These are phyloP conservation scores for Dictyostelium firmibasis DNA, from an alignment of 78 protist species.

Conservation along the genomic window DNA sequence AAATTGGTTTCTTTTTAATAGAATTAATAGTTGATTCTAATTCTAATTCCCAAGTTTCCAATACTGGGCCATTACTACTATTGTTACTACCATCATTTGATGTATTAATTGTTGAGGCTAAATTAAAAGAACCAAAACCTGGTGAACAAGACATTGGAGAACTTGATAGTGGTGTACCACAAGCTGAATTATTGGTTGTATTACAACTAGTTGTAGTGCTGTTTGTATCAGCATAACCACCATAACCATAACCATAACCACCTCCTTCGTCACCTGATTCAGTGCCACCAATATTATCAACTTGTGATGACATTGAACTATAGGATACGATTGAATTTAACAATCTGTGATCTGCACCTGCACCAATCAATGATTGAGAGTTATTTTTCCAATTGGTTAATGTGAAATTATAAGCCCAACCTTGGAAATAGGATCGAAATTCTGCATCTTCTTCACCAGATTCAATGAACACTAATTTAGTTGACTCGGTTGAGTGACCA, in stretches of 20 bases:
- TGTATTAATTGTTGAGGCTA: neutral
- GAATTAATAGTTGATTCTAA: conserved; percentile 18
- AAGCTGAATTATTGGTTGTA: neutral
- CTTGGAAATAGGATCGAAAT: conserved; percentile 43
- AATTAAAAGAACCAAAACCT: neutral
- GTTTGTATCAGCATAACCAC: neutral
- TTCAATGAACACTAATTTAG: neutral
- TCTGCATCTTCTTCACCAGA: conserved; percentile 15
- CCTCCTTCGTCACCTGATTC: conserved; percentile 23
- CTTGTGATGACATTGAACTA: neutral
- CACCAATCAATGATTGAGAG: conserved; percentile 50
- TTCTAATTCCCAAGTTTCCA: conserved; percentile 54
- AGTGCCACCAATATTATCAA: neutral
- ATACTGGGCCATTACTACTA: neutral
- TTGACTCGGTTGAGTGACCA: neutral
- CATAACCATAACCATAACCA: neutral
- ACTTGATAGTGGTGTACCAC: neutral
- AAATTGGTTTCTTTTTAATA: conserved; percentile 9
- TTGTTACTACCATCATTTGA: neutral
- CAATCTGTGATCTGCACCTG: conserved; percentile 51
- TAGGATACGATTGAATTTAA: conserved; percentile 27
- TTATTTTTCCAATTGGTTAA: neutral
- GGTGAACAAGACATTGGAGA: conserved; percentile 16
- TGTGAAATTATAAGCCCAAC: conserved; percentile 11
- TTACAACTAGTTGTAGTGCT: neutral